Conservation (phyloP, 345 rosid species). For the Limnanthes douglasii region DNA sequence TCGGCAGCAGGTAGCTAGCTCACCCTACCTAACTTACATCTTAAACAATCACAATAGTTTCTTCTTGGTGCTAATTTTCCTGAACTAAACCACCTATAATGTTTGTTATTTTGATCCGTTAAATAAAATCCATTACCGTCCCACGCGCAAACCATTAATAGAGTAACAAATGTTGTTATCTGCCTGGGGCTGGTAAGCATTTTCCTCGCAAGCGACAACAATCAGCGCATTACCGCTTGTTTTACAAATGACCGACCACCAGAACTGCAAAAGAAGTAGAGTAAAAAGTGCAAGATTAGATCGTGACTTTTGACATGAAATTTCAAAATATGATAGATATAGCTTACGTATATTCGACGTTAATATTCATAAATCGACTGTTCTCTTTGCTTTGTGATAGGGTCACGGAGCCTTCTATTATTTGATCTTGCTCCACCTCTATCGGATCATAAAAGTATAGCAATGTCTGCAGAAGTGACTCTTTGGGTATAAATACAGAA, state of each 20-base stretch:
- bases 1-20: too few species aligned
- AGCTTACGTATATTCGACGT: constrained; percentile 71
- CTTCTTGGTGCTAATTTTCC: too few species aligned
- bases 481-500: constrained; percentile 6
- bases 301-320: constrained; percentile 1
- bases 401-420: constrained; percentile 65
- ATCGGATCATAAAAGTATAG: constrained; percentile 86
- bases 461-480: constrained; percentile 53
- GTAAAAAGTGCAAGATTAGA: constrained; percentile 4
- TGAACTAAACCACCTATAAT: too few species aligned
- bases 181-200: too few species aligned
- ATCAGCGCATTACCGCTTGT: constrained; percentile 68
- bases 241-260: constrained; percentile 83
- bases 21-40: too few species aligned
- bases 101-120: too few species aligned
- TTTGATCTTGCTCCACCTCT: constrained; percentile 85
- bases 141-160: too few species aligned
- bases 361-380: constrained; percentile 87
- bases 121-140: too few species aligned
- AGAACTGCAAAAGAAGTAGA: constrained; percentile 32
- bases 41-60: too few species aligned
- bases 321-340: neutral
- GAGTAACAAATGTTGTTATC: too few species aligned
- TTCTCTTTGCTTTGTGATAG: constrained; percentile 90
- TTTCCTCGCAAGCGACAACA: constrained; percentile 7